A percentile compares a stretch with the other conserved stretches of the same genome.
These are phyloP conservation scores for Ogataea ramenticola DNA, from an alignment of 805 yeast genomes.

Conservation along the genomic window DNA sequence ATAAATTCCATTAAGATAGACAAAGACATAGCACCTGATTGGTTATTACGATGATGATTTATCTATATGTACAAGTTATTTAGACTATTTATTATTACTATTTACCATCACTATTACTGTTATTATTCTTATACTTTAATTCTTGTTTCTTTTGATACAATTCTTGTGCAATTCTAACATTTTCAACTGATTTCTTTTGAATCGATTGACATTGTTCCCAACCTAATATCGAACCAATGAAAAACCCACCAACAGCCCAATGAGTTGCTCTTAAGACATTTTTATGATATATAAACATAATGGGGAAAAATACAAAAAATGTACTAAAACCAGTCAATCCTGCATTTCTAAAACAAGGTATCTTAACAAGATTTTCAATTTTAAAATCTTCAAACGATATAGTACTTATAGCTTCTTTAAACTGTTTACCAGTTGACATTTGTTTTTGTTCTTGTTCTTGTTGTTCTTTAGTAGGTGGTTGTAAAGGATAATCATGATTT, in stretches of 20 bases:
- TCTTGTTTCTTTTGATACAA: conserved; percentile 25
- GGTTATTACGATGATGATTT: conserved; percentile 28
- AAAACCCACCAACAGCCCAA: conserved; percentile 78
- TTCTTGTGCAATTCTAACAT: conserved; percentile 63
- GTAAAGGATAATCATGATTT: conserved; percentile 16
- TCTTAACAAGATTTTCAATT: conserved; percentile 40
- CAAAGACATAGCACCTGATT: conserved; percentile 36
- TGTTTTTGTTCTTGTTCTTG: background rate
- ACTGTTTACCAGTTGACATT: background rate
- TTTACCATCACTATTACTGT: background rate
- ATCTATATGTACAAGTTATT: background rate
- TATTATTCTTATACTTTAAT: conserved; percentile 13
- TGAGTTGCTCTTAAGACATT: conserved; percentile 56
- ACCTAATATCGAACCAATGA: conserved; percentile 72
- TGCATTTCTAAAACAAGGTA: conserved; percentile 79
- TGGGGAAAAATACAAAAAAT: conserved; percentile 61
- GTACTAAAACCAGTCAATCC: conserved; percentile 69
- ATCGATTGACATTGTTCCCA: conserved; percentile 89
- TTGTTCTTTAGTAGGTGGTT: background rate
- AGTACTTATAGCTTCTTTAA: background rate
- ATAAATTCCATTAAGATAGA: conserved; percentile 36
- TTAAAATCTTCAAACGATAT: conserved; percentile 40
- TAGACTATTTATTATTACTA: background rate
- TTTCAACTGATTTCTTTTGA: conserved; percentile 57
- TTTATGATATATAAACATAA: conserved; percentile 61